Evolutionary conservation across 2,329 filamentous ascomycete genomes (phyloP), one percentile per base, ranked within the genome.

Genomic region (Penicillium polonicum): DNA sequence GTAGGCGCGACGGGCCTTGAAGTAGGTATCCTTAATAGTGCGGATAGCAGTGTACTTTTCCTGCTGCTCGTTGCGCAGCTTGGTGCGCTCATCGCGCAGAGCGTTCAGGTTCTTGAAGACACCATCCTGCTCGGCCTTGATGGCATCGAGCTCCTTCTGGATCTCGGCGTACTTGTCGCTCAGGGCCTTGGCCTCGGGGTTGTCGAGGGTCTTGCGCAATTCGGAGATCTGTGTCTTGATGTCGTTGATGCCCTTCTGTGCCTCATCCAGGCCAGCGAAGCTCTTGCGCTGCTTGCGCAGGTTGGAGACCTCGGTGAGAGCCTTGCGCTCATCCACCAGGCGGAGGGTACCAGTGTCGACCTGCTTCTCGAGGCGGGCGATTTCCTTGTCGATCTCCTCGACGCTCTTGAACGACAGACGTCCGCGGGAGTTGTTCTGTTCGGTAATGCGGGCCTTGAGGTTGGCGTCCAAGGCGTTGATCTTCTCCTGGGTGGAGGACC

Each of bases 271-370:
- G 61, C 87, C 85, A 58, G 87, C 86, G 74, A 99, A 97, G 77
- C 86, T 89, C 86, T 97, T 97, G 80, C 90, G 90, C 71, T 89
- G 85, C 82, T 95, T 96, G 76, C 89, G 88, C 65, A 97, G 80
- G 74, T 80, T 88, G 48, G 89, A 90, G 68, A 96, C 88, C 69
- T 97, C 91, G 50, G 84, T 80, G 21, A 97, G 83, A 9, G 91
- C 88, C 84, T 97, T 97, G 83, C 91, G 95, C 85, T 97, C 94
- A 69, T 99, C 94, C 12, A 97, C 94, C 51, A 99, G 82, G 80
- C 92, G 96, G 89, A 99, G 92, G 74, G 85, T 89, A 64, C 93
- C 93, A 36, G 87, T 85, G 75, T 96, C 90, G 68, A 97, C 92
- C 74, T 93, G 85, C 77, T 88, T 88, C 65, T 96, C 90, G 53